Percentiles rank a stretch among this genome's conserved stretches.
These are phyloP conservation scores for Trichodelitschia bisporula DNA, from an alignment of 495 filamentous ascomycete genomes.

Conservation along the genomic window DNA sequence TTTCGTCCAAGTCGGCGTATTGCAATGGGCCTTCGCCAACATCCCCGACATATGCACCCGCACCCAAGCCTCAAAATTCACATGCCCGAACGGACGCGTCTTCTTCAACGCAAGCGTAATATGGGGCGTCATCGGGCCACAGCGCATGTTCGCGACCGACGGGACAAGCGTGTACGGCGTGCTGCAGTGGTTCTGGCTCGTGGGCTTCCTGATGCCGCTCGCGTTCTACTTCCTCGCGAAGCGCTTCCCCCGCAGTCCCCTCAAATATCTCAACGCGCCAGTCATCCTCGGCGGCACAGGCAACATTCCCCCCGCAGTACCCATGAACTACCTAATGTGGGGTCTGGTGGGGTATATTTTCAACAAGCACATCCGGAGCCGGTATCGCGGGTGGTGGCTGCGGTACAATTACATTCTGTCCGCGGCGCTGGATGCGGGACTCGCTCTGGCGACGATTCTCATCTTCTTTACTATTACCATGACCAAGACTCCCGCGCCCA, in stretches of 20 bases:
- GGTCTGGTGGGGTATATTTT: constrained; percentile 40
- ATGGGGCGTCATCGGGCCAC: constrained; percentile 29
- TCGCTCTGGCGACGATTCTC: constrained; percentile 38
- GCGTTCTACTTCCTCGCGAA: constrained; percentile 29
- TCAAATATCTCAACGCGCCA: constrained; percentile 35
- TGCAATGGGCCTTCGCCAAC: constrained; percentile 20
- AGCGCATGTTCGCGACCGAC: constrained; percentile 25
- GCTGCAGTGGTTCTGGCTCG: constrained; percentile 25
- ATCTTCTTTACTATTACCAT: constrained; percentile 32
- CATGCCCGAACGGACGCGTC: constrained; percentile 6
- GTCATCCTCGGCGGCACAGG: constrained; percentile 44
- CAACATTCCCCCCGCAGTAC: constrained; percentile 38
- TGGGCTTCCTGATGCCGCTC: constrained; percentile 31
- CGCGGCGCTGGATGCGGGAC: constrained; percentile 33
- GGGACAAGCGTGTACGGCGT: constrained; percentile 21
- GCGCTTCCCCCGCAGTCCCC: constrained; percentile 24
- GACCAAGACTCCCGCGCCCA: not conserved
- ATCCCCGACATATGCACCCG: constrained; percentile 17
- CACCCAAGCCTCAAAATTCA: constrained; percentile 11
- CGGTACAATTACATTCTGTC: constrained; percentile 38
- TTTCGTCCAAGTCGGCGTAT: constrained; percentile 19
- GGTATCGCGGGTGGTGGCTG: constrained; percentile 40
- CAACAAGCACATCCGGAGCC: constrained; percentile 31
- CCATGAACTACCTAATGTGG: constrained; percentile 46
- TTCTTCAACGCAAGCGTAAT: constrained; percentile 24